These are phyloP conservation scores for Diaporthe capsici DNA, from an alignment of 2,329 filamentous ascomycete genomes.

Conservation along the genomic window DNA sequence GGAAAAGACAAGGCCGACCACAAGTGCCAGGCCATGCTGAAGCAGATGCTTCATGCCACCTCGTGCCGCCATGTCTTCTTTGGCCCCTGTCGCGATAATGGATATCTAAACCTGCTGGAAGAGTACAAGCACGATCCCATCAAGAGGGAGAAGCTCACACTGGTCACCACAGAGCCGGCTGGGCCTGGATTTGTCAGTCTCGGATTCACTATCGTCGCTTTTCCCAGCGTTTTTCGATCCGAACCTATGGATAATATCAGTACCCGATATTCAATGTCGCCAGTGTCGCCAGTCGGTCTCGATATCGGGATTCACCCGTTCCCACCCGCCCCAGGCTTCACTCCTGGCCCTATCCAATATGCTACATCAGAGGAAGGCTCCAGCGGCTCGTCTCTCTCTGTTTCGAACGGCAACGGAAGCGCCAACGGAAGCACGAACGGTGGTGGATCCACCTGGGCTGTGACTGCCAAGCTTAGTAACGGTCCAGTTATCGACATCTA, in stretches of 20 bases:
- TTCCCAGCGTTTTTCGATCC: conserved; percentile 51
- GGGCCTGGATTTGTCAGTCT: conserved; percentile 51
- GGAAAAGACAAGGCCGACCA: conserved; percentile 54
- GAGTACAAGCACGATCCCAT: conserved; percentile 49
- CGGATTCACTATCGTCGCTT: conserved; percentile 47
- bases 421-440: background rate
- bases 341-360: background rate
- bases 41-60: conserved; percentile 51
- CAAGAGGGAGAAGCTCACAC: conserved; percentile 48
- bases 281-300: background rate
- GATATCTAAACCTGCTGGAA: conserved; percentile 52
- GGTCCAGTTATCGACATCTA: conserved; percentile 40
- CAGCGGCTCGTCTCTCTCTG: background rate
- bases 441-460: conserved; percentile 30
- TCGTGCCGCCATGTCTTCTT: conserved; percentile 53
- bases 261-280: background rate
- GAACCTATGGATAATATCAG: conserved; percentile 44
- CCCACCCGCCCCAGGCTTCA: conserved; percentile 15
- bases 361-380: conserved; percentile 9
- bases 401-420: conserved; percentile 6
- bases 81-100: conserved; percentile 53
- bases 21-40: conserved; percentile 53
- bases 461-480: conserved; percentile 36
- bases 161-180: conserved; percentile 51
- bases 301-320: conserved; percentile 40